phyloP scores from a whole-genome alignment of 2,329 filamentous ascomycete species.

The Penicillium olsonii region DNA sequence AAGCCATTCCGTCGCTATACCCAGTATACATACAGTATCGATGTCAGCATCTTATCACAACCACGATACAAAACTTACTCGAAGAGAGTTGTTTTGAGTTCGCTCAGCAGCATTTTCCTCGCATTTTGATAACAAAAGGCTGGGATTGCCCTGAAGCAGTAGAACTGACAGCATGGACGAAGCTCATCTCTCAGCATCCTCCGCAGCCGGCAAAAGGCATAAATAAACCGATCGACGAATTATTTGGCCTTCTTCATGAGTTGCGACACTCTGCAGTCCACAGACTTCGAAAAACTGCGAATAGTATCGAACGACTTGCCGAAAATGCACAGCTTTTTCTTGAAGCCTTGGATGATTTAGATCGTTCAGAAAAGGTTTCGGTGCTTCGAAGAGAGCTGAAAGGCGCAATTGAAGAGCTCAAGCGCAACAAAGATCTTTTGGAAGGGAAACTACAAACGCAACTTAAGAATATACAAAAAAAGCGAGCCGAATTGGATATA shows the following conservation, averaged over 20 bases:
- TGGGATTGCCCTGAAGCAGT: conserved; percentile 7
- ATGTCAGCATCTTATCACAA: conserved; percentile 1
- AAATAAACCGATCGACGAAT: background rate
- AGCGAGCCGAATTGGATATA: background rate
- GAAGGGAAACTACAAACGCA: background rate
- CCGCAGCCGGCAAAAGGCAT: background rate
- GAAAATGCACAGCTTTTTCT: conserved; percentile 12
- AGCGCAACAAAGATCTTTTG: background rate
- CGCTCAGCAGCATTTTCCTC: conserved; percentile 2
- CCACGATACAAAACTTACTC: conserved; percentile 3
- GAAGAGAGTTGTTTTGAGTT: conserved; percentile 9
- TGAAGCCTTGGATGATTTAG: conserved; percentile 4
- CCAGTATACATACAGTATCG: conserved; percentile 10
- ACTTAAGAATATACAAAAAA: background rate
- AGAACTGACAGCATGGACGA: conserved; percentile 8
- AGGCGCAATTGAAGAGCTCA: background rate
- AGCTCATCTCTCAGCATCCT: background rate
- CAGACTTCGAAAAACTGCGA: conserved; percentile 11
- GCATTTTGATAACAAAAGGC: background rate
- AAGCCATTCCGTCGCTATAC: conserved; percentile 10
- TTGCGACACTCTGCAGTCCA: conserved; percentile 9
- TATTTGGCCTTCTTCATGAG: conserved; percentile 5
- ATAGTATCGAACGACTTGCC: conserved; percentile 8
- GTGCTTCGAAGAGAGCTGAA: background rate
- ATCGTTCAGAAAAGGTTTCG: background rate